Conservation (phyloP, 495 filamentous ascomycete species). For the Penicillium turbatum region DNA sequence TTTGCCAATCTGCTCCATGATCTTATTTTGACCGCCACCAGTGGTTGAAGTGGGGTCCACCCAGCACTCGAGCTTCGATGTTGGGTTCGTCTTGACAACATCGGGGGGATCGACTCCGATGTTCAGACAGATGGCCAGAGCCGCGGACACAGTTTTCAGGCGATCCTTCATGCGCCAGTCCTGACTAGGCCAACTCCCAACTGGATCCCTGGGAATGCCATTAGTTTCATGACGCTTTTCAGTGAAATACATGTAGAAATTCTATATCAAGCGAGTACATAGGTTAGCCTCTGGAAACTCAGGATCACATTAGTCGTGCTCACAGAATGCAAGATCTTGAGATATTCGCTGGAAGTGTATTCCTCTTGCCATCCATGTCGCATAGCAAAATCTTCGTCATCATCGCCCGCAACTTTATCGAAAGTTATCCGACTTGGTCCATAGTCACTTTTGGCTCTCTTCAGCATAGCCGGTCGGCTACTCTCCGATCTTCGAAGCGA, state of each 20-base stretch:
- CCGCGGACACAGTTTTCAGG: slow-evolving; percentile 92
- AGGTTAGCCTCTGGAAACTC: slow-evolving; percentile 10
- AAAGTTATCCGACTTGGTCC: slow-evolving; percentile 42
- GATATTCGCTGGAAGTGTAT: slow-evolving; percentile 55
- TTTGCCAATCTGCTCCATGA: slow-evolving; percentile 92
- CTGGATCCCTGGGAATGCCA: slow-evolving; percentile 72
- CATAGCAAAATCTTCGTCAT: slow-evolving; percentile 52
- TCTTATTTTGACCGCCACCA: slow-evolving; percentile 64
- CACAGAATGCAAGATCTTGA: slow-evolving; percentile 56
- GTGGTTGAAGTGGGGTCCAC: slow-evolving; percentile 78
- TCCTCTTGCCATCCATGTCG: slow-evolving; percentile 62
- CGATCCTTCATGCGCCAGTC: slow-evolving; percentile 98
- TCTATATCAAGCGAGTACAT: slow-evolving; percentile 20
- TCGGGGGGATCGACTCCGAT: slow-evolving; percentile 97
- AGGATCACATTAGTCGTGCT: slow-evolving; percentile 12
- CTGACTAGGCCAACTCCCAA: slow-evolving; percentile 59
- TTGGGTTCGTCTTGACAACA: slow-evolving; percentile 88
- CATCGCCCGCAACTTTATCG: slow-evolving; percentile 32
- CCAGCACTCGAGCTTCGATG: slow-evolving; percentile 94
- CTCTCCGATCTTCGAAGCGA: slow-evolving; percentile 32
- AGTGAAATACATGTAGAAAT: slow-evolving; percentile 98
- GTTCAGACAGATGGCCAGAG: slow-evolving; percentile 90
- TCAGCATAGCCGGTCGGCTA: slow-evolving; percentile 53
- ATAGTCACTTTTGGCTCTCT: slow-evolving; percentile 70
- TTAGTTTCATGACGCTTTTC: slow-evolving; percentile 98